phyloP scores from a whole-genome alignment of 2,329 filamentous ascomycete genomes.

The Calonectria honghensis region DNA sequence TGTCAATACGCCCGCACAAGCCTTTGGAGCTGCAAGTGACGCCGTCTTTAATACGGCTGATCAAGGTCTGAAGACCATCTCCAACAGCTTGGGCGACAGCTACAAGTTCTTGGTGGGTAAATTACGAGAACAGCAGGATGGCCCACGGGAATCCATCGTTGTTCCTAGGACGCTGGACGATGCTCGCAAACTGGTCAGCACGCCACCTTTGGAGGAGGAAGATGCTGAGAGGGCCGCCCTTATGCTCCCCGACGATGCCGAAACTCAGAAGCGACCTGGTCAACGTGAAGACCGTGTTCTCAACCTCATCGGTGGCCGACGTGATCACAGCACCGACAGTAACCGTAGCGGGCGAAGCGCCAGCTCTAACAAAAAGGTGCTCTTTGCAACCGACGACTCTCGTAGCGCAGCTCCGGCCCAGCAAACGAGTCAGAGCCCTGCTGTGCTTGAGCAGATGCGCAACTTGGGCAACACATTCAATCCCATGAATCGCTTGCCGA shows the following conservation, averaged over 20 bases:
- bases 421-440: slow-evolving; percentile 65
- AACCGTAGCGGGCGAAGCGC: slow-evolving; percentile 78
- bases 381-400: slow-evolving; percentile 66
- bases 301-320: slow-evolving; percentile 82
- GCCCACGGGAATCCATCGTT: slow-evolving; percentile 67
- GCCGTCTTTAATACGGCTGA: slow-evolving; percentile 92
- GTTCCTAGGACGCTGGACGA: slow-evolving; percentile 95
- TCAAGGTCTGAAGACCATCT: slow-evolving; percentile 93
- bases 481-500: slow-evolving; percentile 85
- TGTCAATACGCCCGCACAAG: slow-evolving; percentile 88
- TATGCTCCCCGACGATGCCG: slow-evolving; percentile 63
- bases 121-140: slow-evolving; percentile 81
- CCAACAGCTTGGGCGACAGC: slow-evolving; percentile 91
- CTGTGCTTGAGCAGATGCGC: slow-evolving; percentile 86
- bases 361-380: slow-evolving; percentile 75
- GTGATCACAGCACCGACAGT: slow-evolving; percentile 88
- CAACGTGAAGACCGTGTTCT: slow-evolving; percentile 79
- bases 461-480: slow-evolving; percentile 88
- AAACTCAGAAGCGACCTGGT: slow-evolving; percentile 55
- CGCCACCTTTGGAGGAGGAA: slow-evolving; percentile 78
- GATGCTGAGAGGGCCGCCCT: slow-evolving; percentile 76
- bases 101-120: slow-evolving; percentile 95
- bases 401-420: slow-evolving; percentile 47
- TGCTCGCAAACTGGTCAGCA: slow-evolving; percentile 89
- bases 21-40: slow-evolving; percentile 88